These are phyloP conservation scores for Claviceps maximensis DNA, from an alignment of 2,329 filamentous ascomycete species.

Conservation along the genomic window DNA sequence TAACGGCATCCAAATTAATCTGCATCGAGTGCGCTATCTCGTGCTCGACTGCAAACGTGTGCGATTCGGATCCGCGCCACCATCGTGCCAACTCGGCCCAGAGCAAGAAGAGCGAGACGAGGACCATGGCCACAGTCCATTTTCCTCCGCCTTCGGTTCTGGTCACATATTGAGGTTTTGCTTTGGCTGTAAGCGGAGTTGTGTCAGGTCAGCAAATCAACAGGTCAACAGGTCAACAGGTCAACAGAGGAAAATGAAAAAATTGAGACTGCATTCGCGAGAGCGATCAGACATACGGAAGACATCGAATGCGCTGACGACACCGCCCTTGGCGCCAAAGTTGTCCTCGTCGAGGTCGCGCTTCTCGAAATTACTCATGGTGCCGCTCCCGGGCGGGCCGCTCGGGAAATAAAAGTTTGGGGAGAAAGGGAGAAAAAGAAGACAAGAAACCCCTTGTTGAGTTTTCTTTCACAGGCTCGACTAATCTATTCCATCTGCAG, in stretches of 20 bases:
- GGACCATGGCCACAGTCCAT: slow-evolving; percentile 75
- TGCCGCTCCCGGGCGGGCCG: background rate
- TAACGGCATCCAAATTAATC: slow-evolving; percentile 89
- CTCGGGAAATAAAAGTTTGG: background rate
- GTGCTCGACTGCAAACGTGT: slow-evolving; percentile 90
- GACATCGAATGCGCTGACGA: slow-evolving; percentile 84
- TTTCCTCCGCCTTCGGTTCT: slow-evolving; percentile 77
- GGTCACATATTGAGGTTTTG: slow-evolving; percentile 84
- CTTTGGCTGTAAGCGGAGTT: slow-evolving; percentile 57
- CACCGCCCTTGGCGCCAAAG: slow-evolving; percentile 59
- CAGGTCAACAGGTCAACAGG: too few relatives aligned
- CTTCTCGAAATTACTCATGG: slow-evolving; percentile 70
- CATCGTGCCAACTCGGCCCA: slow-evolving; percentile 68
- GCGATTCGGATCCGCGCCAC: slow-evolving; percentile 72
- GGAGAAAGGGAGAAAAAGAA: background rate
- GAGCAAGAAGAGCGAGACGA: slow-evolving; percentile 62
- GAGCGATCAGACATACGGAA: slow-evolving; percentile 58
- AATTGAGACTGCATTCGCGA: background rate
- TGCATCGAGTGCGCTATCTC: slow-evolving; percentile 77
- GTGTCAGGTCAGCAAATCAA: background rate
- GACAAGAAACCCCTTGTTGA: too few relatives aligned
- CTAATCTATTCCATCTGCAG: background rate
- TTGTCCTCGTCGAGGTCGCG: slow-evolving; percentile 57
- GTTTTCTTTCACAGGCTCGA: background rate
- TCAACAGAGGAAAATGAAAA: too few relatives aligned